Evolutionary conservation across 2,329 filamentous ascomycete genomes (phyloP), one percentile per base, ranked within the genome.

Genomic region (Aspergillus novofumigatus): DNA sequence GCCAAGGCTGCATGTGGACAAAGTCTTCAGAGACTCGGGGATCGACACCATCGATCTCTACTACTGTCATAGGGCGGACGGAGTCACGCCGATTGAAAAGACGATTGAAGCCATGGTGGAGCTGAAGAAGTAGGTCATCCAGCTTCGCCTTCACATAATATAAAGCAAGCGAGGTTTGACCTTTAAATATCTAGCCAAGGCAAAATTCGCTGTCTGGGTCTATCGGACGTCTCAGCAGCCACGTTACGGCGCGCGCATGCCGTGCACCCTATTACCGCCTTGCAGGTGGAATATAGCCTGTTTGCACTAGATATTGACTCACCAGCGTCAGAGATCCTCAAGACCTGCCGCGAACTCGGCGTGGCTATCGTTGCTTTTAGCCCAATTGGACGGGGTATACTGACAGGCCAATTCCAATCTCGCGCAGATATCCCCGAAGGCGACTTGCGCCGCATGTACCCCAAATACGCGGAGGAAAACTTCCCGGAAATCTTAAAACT

Each of bases 331-430:
- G 67, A 78, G 25, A 71, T 88, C 1, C 72, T 87, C 1, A 69
- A 76, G 28, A 83, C 84, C 0, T 81, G 78, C n/a, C 75, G 78
- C 2, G 82, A 86, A 65, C 79, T 88, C 2, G 84, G 83, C 1
- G 74, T 85, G 2, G 74, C 82, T 0, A 72, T 84, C 5, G 77
- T 88, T 2, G 80, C 82, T 1, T 86, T 85, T 70, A 80, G 78
- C 17, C 85, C 85, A 1, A 77, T 88, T 2, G 84, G 83, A 2
- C 78, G 84, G 1, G 85, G 85, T 9, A 70, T 87, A 58, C 65
- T 88, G 25, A 80, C 81, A 0, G 83, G 83, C 3, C 67, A 70
- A 5, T 78, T 81, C 66, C 75, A 75, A 44, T 77, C 73, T 3
- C 67, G 65, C 0, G 73, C 74, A 17, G 81, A 84, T 62, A 74